Percentiles rank a stretch among this genome's conserved stretches.
Evolutionary conservation across 2,329 filamentous ascomycete genomes (phyloP).

Genomic region (Neonectria ditissima): DNA sequence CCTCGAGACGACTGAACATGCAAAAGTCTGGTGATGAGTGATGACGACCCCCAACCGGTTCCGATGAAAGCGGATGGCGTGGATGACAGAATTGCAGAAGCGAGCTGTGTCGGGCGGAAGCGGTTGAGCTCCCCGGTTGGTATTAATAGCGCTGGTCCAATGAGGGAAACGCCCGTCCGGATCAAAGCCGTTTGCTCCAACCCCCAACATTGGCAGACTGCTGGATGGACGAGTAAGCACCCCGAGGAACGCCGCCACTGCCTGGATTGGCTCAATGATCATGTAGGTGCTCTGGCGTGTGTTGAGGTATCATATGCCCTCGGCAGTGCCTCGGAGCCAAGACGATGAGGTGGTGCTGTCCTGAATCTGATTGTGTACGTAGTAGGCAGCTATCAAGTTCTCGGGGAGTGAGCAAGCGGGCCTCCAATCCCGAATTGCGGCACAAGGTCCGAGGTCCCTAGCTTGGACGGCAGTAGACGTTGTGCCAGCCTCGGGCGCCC

Average conservation of each 20-base stretch:
- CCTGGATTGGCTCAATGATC: conserved; percentile 25
- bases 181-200: conserved; percentile 19
- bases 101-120: conserved; percentile 24
- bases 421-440: conserved; percentile 5
- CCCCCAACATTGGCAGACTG: conserved; percentile 12
- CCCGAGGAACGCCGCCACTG: conserved; percentile 10
- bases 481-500: conserved; percentile 32
- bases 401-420: conserved; percentile 1
- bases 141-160: conserved; percentile 27
- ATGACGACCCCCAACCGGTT: conserved; percentile 23
- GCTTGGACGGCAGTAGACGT: neutral
- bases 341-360: conserved; percentile 28
- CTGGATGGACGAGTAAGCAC: conserved; percentile 14
- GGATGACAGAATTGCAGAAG: conserved; percentile 27
- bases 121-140: conserved; percentile 30
- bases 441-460: neutral
- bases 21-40: conserved; percentile 38
- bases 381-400: neutral
- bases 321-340: conserved; percentile 42
- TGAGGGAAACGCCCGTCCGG: conserved; percentile 27
- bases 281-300: conserved; percentile 25
- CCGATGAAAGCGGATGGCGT: conserved; percentile 22
- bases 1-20: conserved; percentile 31
- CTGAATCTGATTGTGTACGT: conserved; percentile 12
- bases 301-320: conserved; percentile 38